Base-by-base conservation (phyloP, 164 flowering plant species). In the Stephania cephalantha region DNA sequence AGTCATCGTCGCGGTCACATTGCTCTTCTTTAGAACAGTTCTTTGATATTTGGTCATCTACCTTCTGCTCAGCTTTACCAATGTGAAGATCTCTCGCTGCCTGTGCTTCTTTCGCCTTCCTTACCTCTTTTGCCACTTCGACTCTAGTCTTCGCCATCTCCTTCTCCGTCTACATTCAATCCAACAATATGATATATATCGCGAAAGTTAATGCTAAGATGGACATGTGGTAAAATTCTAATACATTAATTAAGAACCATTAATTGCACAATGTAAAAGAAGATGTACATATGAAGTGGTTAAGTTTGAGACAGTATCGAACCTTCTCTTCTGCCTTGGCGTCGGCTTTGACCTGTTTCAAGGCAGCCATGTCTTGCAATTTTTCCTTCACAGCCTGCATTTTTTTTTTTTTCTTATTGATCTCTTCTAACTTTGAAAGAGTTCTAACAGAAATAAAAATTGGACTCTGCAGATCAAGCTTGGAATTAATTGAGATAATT, bases 321-420 rank as follows among this genome's bases (percentile, higher is more conserved):
- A 90, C 94, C 89, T 86, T 78, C 80, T 90, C 91, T 70, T 86
- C 90, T 7, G 88, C 88, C 84, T 72, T 87, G 9, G 89, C 88
- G 35, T 87, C 90, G 12, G 87, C 82, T 81, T 85, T 90, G 77
- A 75, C 87, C 78, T 88, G 82, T 68, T 83, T 84, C 85, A 83
- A 76, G 46, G 80, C 76, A 67, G 61, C 78, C 85, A 86, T 81
- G 35, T 88, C 93, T 7, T 65, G 79, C 31, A 87, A 31, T 73
- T 90, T 90, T 0, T 88, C 91, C 82, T 86, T 90, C 9, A 88
- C 80, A 64, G 87, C 87, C 85, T 90, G 94, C 94, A 88, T 89
- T 53, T 79, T 79, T 50, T 3, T 15, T 73, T 20, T 8, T 69
- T 17, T 71, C 30, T 48, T 18, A 25, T 69, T 73, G 55, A 35